Evolutionary conservation across 768 basidiomycete genomes (phyloP).

Genomic region (Pleurotus giganteus): DNA sequence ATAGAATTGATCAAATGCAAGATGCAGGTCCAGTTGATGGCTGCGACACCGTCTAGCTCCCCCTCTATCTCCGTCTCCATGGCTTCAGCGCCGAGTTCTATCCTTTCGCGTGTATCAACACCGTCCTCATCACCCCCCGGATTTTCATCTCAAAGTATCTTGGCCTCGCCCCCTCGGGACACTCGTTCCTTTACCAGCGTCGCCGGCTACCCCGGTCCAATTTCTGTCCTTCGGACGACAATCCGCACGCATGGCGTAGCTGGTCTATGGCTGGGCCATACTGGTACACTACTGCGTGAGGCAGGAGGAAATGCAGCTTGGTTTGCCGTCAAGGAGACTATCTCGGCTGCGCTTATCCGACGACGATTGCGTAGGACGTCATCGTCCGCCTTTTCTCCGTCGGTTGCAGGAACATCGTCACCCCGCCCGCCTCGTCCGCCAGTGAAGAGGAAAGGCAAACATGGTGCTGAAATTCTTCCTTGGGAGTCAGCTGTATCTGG

Average conservation of each 20-base stretch:
- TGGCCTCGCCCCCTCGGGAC: slow-evolving; percentile 17
- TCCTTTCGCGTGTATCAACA: slow-evolving; percentile 12
- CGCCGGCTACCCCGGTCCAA: slow-evolving; percentile 58
- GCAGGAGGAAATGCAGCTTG: slow-evolving; percentile 89
- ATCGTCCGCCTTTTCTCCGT: slow-evolving; percentile 1
- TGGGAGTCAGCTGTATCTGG: slow-evolving; percentile 88
- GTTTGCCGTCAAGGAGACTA: slow-evolving; percentile 87
- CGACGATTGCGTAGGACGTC: slow-evolving; percentile 34
- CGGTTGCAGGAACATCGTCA: slow-evolving; percentile 13
- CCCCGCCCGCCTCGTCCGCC: slow-evolving; percentile 15
- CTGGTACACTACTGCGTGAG: slow-evolving; percentile 90
- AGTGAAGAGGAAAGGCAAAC: slow-evolving; percentile 21
- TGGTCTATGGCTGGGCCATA: slow-evolving; percentile 97
- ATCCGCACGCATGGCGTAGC: slow-evolving; percentile 67
- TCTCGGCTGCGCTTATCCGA: slow-evolving; percentile 58
- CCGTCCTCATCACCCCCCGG: slow-evolving; percentile 11
- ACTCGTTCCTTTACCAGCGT: slow-evolving; percentile 12
- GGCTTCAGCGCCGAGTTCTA: slow-evolving; percentile 9
- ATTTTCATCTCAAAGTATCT: slow-evolving; percentile 12
- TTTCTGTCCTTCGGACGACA: slow-evolving; percentile 62
- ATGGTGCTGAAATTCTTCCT: slow-evolving; percentile 48
- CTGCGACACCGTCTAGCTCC: slow-evolving; percentile 10
- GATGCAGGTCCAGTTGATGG: slow-evolving; percentile 95
- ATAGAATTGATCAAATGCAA: slow-evolving; percentile 96
- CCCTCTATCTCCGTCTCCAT: slow-evolving; percentile 13